Evolutionary conservation across 805 yeast genomes (phyloP).

Genomic region (Lachancea fermentati): DNA sequence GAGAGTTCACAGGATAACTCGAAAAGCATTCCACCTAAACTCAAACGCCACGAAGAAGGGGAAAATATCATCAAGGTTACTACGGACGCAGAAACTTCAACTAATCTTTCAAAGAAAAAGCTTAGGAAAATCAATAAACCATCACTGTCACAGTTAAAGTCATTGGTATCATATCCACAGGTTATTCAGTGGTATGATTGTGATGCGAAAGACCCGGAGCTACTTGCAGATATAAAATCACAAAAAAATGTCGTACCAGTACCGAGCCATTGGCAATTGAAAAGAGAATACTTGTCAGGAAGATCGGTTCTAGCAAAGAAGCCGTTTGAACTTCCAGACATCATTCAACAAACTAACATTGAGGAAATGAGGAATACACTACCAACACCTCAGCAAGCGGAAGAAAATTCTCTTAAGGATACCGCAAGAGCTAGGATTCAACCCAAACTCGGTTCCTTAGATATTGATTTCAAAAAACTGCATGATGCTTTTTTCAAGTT

Average conservation of each 20-base stretch:
- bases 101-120: slow-evolving; percentile 43
- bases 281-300: slow-evolving; percentile 65
- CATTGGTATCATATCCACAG: slow-evolving; percentile 57
- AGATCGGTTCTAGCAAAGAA: slow-evolving; percentile 60
- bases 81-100: slow-evolving; percentile 19
- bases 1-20: slow-evolving; percentile 8
- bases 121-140: slow-evolving; percentile 47
- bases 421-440: slow-evolving; percentile 78
- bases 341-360: slow-evolving; percentile 78
- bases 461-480: slow-evolving; percentile 75
- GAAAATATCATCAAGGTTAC: slow-evolving; percentile 17
- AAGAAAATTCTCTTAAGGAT: slow-evolving; percentile 56
- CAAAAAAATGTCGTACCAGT: slow-evolving; percentile 64
- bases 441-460: slow-evolving; percentile 81
- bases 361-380: slow-evolving; percentile 71
- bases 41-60: not conserved
- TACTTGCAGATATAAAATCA: slow-evolving; percentile 60
- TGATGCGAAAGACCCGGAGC: slow-evolving; percentile 72
- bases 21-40: not conserved
- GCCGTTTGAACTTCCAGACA: slow-evolving; percentile 74
- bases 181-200: slow-evolving; percentile 82
- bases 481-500: slow-evolving; percentile 82
- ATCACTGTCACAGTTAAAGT: slow-evolving; percentile 63
- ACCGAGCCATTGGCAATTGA: slow-evolving; percentile 80
- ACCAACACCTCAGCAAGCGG: slow-evolving; percentile 22